Evolutionary conservation across 345 rosid genomes (phyloP), one percentile per base, ranked within the genome.

Genomic region (Brassica carinata): DNA sequence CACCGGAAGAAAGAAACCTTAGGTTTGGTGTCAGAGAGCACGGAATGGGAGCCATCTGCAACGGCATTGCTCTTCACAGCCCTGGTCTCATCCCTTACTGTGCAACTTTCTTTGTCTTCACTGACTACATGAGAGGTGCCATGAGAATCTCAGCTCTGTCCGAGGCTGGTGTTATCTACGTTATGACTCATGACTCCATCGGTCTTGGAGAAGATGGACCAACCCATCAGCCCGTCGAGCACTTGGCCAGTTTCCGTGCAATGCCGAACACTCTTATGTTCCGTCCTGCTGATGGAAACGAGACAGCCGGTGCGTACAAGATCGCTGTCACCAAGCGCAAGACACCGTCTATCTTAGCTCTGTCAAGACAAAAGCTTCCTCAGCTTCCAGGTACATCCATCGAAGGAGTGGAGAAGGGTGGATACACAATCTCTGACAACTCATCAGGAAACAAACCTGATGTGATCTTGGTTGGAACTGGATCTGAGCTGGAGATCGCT

Each of bases 161-260:
- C 51, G 91, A 94, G 83, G 91, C 98, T 63, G 90, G 99, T 69
- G 99, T 94, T 62, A 92, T 96, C 78, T 96, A 96, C 57, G 96
- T 96, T 10, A 96, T 96, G 99, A 96, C 99, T 78, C 99, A 96
- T 34, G 99, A 96, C 72, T 96, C 99, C 6, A 96, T 96, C 77
- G 99, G 99, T 81, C 97, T 96, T 13, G 99, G 99, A 68, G 99
- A 96, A 83, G 99, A 96, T 72, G 99, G 99, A 72, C 99, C 99
- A 45, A 96, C 99, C 75, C 99, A 94, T 84, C 99, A 96, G 82
- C 98, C 99, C 34, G 82, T 96, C 45, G 99, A 96, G 82, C 98
- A 96, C 87, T 14, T 96, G 59, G 97, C 99, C 7, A 96, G 99
- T 79, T 94, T 96, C 94, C 97, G 99, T 67, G 99, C 99, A 51